Percentiles rank a stretch among this genome's conserved stretches.
Evolutionary conservation across 305 asterid species (phyloP).

Genomic region (Solanum hybrid): DNA sequence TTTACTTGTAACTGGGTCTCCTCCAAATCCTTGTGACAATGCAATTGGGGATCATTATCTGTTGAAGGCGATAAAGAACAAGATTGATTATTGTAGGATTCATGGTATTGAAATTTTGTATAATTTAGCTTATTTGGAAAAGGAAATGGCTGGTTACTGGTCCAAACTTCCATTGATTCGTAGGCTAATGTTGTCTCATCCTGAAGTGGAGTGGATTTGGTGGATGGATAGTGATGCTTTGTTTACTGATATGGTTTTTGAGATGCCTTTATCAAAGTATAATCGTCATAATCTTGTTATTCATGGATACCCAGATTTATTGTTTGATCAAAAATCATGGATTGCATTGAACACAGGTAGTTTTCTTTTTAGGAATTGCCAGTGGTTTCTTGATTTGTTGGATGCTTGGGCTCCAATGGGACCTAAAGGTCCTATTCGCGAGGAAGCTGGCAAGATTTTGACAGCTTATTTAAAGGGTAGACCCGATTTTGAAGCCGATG

Average conservation of each 20-base stretch:
- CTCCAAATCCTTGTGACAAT: conserved; percentile 76
- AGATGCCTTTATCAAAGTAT: conserved; percentile 56
- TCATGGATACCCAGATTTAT: conserved; percentile 71
- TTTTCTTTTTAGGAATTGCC: conserved; percentile 73
- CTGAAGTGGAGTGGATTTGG: conserved; percentile 98
- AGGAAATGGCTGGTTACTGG: conserved; percentile 86
- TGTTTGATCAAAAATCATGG: conserved; percentile 84
- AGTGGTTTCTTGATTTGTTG: conserved; percentile 90
- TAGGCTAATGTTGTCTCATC: conserved; percentile 82
- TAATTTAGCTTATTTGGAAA: conserved; percentile 83
- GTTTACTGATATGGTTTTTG: conserved; percentile 83
- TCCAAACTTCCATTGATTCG: conserved; percentile 79
- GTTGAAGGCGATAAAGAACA: conserved; percentile 63
- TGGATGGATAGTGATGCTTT: conserved; percentile 98
- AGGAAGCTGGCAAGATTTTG: conserved; percentile 72
- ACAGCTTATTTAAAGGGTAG: conserved; percentile 77
- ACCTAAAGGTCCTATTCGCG: conserved; percentile 83
- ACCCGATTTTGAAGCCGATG: conserved; percentile 85
- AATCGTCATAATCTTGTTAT: conserved; percentile 53
- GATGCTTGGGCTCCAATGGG: conserved; percentile 97
- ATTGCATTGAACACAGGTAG: conserved; percentile 83
- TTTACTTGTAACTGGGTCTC: conserved; percentile 80
- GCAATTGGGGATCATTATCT: conserved; percentile 90
- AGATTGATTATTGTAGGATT: conserved; percentile 84
- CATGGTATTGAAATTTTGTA: conserved; percentile 89